Evolutionary conservation across 2,329 filamentous ascomycete genomes (phyloP).

Genomic region (Lachnellula cervina): DNA sequence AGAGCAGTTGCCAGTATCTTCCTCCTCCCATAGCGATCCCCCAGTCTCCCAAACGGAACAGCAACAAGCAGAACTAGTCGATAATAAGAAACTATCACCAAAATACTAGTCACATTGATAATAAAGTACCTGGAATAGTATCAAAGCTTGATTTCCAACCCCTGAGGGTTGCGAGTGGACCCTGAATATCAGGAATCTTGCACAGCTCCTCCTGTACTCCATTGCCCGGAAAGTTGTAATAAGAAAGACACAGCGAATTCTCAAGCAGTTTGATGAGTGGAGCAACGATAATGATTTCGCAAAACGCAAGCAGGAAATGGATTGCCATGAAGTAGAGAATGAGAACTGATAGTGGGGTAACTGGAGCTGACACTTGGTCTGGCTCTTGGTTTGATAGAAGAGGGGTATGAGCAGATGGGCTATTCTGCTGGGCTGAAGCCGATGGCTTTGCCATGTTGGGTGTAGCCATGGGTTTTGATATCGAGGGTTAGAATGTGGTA

Average conservation of each 20-base stretch:
- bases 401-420: background rate
- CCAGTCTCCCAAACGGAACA: conserved; percentile 28
- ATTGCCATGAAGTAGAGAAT: conserved; percentile 29
- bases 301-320: conserved; percentile 30
- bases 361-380: background rate
- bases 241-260: conserved; percentile 24
- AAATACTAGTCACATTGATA: background rate
- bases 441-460: background rate
- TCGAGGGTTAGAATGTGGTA: background rate
- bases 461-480: background rate
- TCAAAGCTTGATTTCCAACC: conserved; percentile 30
- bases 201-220: conserved; percentile 21
- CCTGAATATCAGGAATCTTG: conserved; percentile 27
- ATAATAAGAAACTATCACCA: background rate
- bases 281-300: conserved; percentile 28
- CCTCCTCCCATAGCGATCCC: conserved; percentile 24
- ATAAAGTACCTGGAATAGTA: conserved; percentile 25
- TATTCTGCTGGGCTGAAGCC: background rate
- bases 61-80: conserved; percentile 27
- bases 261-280: conserved; percentile 29
- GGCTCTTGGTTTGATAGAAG: background rate
- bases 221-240: conserved; percentile 23
- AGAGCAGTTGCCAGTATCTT: conserved; percentile 27
- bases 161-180: conserved; percentile 25
- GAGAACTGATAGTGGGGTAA: conserved; percentile 1